Evolutionary conservation across 495 filamentous ascomycete species (phyloP), one percentile per base, ranked within the genome.

Genomic region (Glarea lozoyensis): DNA sequence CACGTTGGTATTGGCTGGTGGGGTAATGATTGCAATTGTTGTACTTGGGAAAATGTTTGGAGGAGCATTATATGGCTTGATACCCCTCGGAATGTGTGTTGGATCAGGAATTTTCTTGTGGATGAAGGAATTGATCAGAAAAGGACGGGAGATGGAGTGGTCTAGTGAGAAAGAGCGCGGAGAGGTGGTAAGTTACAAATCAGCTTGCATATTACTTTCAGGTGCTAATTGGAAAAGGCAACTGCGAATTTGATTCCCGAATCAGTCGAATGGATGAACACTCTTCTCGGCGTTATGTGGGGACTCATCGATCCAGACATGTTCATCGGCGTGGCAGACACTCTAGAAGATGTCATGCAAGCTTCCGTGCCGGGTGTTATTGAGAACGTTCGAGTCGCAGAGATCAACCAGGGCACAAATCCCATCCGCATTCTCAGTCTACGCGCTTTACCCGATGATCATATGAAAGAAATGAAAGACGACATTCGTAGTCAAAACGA

Each of bases 231-330:
- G 36, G 16, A 22, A 80, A 74, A 79, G 52, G 52, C 81, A 15
- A 81, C 76, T 23, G 83, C 81, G 21, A 95, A 95, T 50, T 66
- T 97, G 3, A 81, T 97, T 10, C 90, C 90, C 0, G 90, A 96
- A 60, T 90, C 84, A 1, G 88, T 94, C 2, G 84, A 88, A 64
- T 96, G 90, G 90, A 79, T 97, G 76, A 96, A 97, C 57, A 86
- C 79, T 0, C 73, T 92, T 27, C 57, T 97, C 11, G 73, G 73
- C 0, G 70, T 94, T 35, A 66, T 89, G 10, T 97, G 90, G 89
- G 85, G 86, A 2, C 64, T 95, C 1, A 76, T 95, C 43, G 88
- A 96, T 52, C 90, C 90, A 0, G 90, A 95, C 1, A 94, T 97
- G 88, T 84, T 97, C 53, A 68, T 72, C 7, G 12, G 20, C 4